phyloP scores from a whole-genome alignment of 352 stramenopile genomes.

The Phytophthora meadii region DNA sequence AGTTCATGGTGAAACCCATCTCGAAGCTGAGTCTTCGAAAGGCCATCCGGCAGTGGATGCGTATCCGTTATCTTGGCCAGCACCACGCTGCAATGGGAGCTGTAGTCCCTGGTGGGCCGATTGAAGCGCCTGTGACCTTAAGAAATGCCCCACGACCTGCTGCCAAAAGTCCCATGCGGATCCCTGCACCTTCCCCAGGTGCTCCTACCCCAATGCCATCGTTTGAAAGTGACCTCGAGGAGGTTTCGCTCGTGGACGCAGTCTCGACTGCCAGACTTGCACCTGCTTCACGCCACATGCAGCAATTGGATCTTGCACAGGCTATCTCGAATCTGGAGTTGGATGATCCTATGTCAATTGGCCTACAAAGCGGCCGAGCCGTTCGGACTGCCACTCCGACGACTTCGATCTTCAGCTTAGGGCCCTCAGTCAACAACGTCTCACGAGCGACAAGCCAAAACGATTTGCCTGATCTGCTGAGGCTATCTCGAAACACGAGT shows the following conservation, averaged over 20 bases:
- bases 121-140: background rate
- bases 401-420: constrained; percentile 73
- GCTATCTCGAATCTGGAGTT: constrained; percentile 79
- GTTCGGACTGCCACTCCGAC: constrained; percentile 52
- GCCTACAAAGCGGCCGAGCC: constrained; percentile 43
- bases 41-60: constrained; percentile 67
- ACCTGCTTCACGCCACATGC: constrained; percentile 72
- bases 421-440: constrained; percentile 41
- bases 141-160: constrained; percentile 16
- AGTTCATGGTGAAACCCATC: constrained; percentile 81
- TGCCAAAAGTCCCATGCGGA: constrained; percentile 14
- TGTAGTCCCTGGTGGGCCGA: background rate
- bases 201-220: constrained; percentile 36
- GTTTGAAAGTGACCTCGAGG: constrained; percentile 34
- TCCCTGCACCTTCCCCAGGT: constrained; percentile 10
- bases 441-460: constrained; percentile 30
- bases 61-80: constrained; percentile 50
- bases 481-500: constrained; percentile 35
- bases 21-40: constrained; percentile 64
- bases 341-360: constrained; percentile 72
- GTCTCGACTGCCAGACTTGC: constrained; percentile 38
- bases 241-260: constrained; percentile 30
- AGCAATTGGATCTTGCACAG: constrained; percentile 71
- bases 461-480: constrained; percentile 38
- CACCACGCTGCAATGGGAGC: constrained; percentile 13